A percentile compares a stretch with the other conserved stretches of the same genome.
These are phyloP conservation scores for Piedraia hortae DNA, from an alignment of 2,329 filamentous ascomycete species.

Conservation along the genomic window DNA sequence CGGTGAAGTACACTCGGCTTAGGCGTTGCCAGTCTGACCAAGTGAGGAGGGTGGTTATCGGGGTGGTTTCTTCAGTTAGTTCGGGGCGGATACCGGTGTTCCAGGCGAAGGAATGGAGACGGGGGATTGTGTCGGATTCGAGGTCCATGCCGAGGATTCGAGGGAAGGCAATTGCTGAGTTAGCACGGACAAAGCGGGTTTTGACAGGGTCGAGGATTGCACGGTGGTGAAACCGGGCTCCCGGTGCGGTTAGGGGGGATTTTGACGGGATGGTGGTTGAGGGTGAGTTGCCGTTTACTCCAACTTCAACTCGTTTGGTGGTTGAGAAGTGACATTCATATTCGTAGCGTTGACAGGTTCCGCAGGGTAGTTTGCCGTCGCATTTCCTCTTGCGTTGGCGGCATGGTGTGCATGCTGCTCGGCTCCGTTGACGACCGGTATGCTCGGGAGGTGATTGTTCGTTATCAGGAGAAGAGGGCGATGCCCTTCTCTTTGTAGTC, in stretches of 20 bases:
- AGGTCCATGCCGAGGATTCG: constrained; percentile 25
- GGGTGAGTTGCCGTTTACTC: constrained; percentile 5
- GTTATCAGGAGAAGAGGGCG: no score
- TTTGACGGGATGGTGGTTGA: constrained; percentile 11
- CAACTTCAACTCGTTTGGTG: constrained; percentile 7
- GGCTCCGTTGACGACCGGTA: constrained; percentile 11
- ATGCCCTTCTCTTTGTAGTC: no score
- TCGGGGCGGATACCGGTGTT: constrained; percentile 16
- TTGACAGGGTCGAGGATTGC: constrained; percentile 12
- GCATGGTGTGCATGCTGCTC: constrained; percentile 13
- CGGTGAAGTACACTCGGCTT: constrained; percentile 22
- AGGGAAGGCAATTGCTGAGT: constrained; percentile 25
- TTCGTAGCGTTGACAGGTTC: constrained; percentile 12
- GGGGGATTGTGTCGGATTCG: constrained; percentile 25
- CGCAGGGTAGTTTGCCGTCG: constrained; percentile 11
- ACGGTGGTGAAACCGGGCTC: constrained; percentile 12
- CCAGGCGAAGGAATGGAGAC: constrained; percentile 27
- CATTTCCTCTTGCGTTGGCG: constrained; percentile 8
- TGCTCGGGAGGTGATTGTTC: no score
- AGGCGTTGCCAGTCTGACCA: constrained; percentile 9
- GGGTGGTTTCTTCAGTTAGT: constrained; percentile 6
- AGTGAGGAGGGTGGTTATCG: constrained; percentile 8
- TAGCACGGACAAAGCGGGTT: constrained; percentile 12
- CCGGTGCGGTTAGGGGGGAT: constrained; percentile 12
- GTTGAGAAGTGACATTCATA: constrained; percentile 12